Base-by-base conservation (phyloP, 108 stramenopile species). In the Skeletonema marinoi region DNA sequence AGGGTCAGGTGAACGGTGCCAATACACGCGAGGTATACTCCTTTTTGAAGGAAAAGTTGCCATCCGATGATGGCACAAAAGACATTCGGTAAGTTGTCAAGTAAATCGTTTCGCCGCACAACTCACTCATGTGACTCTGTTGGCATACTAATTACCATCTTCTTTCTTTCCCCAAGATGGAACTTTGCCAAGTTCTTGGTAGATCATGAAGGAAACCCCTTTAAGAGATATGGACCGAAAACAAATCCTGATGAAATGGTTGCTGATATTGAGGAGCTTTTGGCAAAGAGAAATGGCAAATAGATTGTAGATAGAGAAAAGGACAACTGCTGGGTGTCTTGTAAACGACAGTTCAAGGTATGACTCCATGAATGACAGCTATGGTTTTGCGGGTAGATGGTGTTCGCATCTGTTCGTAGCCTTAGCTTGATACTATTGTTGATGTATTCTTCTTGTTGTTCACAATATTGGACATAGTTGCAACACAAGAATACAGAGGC, bases 1-100 rank as follows among this genome's bases (percentile, higher is more conserved):
- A 93, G 75, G 88, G 80, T 16, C 86, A 90, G 39, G 93, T 93
- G 21, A 93, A 93, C 48, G 93, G 93, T 31, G 79, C 75, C 44
- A 66, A 91, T 21, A 84, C 89, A 12, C 80, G 93, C 10, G 89
- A 91, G 74, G 89, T 91, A 9, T 93, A 82, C 65, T 65, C 80
- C 17, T 93, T 81, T 61, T 68, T 93, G 68, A 93, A 91, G 62
- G 30, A 81, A 31, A 76, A 63, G 33, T 68, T 89, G 6, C 89
- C 87, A 14, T 61, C 64, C 16, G 85, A 86, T 11, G 90, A 90
- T 76, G 88, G 87, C 59, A 85, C 85, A 1, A 76, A 84, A 2
- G 88, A 89, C 74, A 85, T 93, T 66, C 82, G 85, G 9, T 84
- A 78, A 80, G 84, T 81, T 48, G 75, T 82, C 42, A 65, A 73